Evolutionary conservation across 2,329 filamentous ascomycete genomes (phyloP), one percentile per base, ranked within the genome.

Genomic region (Trichoderma polysporum): DNA sequence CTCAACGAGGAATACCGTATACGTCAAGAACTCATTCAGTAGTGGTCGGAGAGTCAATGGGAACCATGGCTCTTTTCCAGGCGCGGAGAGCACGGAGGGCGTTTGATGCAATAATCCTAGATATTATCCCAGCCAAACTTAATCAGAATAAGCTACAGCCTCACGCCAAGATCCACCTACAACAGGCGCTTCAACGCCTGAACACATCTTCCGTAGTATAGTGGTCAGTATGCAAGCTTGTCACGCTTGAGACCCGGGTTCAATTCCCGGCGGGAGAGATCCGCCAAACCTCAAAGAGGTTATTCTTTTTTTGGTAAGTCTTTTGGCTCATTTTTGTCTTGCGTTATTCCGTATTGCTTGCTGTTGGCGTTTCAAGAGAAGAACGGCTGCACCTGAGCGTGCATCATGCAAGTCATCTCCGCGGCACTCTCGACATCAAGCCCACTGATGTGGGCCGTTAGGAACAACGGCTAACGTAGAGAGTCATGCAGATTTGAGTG

Each of bases 221-320:
- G 60, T 63, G 60, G 60, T 63, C 60, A 63, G 60, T 63, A 63
- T 63, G 60, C 60, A 63, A 63, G 60, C 60, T 63, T 63, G 60
- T 63, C 60, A 63, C 60, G 60, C 60, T 63, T 63, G 60, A 63
- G 60, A 63, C 60, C 60, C 60, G 60, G 60, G 60, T 63, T 63
- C 60, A 63, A 63, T 63, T 63, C 60, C 60, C 60, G 60, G 60
- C 60, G 60, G 60, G 60, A 63, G 60, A 63, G 60, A 53, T 27
- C 47, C 17, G 22, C 19, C 6, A 29, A 35, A 37, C 25, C 41
- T 45, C 41, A 8, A 19, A 45, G 41, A 45, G 41, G 25, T 13
- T 22, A 17, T 45, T 25, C 27, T 37, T 31, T 63, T 62, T 63
- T 54, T 6, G 19, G 6, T 5, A 9, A 8, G 22, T 53, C 2